These are phyloP conservation scores for Sporothrix dimorphospora DNA, from an alignment of 2,329 filamentous ascomycete genomes.

Conservation along the genomic window DNA sequence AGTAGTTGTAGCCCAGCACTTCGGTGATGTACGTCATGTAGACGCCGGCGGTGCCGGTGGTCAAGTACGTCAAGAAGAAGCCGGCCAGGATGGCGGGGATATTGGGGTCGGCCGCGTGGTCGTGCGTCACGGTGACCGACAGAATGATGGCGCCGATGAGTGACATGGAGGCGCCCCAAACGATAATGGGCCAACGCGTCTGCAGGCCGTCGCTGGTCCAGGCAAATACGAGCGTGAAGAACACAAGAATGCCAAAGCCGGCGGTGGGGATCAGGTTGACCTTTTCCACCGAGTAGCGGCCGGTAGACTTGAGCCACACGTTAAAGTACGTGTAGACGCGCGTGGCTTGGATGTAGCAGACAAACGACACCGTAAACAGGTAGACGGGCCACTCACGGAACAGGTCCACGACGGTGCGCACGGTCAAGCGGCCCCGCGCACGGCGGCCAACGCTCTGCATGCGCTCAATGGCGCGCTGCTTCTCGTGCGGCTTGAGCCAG, in stretches of 20 bases:
- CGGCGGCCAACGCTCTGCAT: slow-evolving; percentile 27
- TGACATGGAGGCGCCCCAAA: slow-evolving; percentile 35
- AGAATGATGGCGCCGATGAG: slow-evolving; percentile 31
- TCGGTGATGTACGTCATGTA: slow-evolving; percentile 32
- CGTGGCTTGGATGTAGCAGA: slow-evolving; percentile 30
- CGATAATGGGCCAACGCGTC: slow-evolving; percentile 54
- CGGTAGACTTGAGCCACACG: slow-evolving; percentile 37
- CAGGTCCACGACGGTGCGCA: slow-evolving; percentile 10
- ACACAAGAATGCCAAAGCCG: slow-evolving; percentile 38
- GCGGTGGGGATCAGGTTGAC: slow-evolving; percentile 52
- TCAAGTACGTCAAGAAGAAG: slow-evolving; percentile 28
- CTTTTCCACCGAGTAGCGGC: slow-evolving; percentile 47
- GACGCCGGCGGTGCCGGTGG: slow-evolving; percentile 30
- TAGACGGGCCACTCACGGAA: slow-evolving; percentile 32
- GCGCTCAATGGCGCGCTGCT: slow-evolving; percentile 25
- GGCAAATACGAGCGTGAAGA: slow-evolving; percentile 54
- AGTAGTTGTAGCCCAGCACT: slow-evolving; percentile 27
- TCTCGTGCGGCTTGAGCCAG: slow-evolving; percentile 29
- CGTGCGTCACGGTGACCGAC: background rate
- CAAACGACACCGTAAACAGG: slow-evolving; percentile 29
- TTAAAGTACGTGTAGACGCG: slow-evolving; percentile 33
- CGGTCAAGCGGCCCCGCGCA: background rate
- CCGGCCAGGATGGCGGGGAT: slow-evolving; percentile 27
- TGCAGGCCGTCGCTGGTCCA: slow-evolving; percentile 56
- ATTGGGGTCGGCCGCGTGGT: slow-evolving; percentile 9